Conservation (phyloP, 805 yeast species). For the Allodekkera sacchari region DNA sequence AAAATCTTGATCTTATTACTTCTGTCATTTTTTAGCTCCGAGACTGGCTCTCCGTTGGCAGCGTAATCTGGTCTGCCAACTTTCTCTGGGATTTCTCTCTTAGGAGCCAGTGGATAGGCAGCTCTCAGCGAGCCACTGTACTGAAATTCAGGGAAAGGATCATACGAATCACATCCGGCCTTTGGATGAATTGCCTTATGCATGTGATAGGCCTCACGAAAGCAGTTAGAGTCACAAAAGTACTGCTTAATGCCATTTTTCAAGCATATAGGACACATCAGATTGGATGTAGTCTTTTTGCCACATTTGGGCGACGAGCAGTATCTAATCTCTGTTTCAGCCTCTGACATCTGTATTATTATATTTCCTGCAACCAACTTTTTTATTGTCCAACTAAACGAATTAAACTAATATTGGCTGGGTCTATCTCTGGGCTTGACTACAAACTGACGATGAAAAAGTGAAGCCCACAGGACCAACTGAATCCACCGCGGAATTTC, state of each 20-base stretch:
- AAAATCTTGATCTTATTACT: constrained; percentile 56
- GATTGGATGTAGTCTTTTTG: constrained; percentile 59
- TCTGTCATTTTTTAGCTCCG: constrained; percentile 70
- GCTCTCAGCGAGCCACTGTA: constrained; percentile 76
- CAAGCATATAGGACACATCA: constrained; percentile 90
- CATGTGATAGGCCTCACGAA: constrained; percentile 56
- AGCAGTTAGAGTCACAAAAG: constrained; percentile 83
- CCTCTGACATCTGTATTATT: neutral
- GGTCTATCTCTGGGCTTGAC: too few species aligned
- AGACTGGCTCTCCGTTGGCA: constrained; percentile 62
- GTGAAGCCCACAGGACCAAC: too few species aligned
- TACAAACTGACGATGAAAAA: too few species aligned
- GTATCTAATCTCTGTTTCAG: constrained; percentile 6
- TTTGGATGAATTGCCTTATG: constrained; percentile 73
- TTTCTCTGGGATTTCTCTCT: constrained; percentile 60
- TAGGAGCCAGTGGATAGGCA: constrained; percentile 69
- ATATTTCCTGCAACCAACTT: too few species aligned
- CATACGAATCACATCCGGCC: constrained; percentile 52
- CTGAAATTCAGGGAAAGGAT: constrained; percentile 78
- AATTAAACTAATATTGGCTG: too few species aligned
- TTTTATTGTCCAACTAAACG: too few species aligned
- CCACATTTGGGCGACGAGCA: constrained; percentile 86
- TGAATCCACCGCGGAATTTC: too few species aligned
- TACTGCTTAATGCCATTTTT: constrained; percentile 53
- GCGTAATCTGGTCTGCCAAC: constrained; percentile 83